Base-by-base conservation (phyloP, 2,329 filamentous ascomycete species). In the Fusarium redolens region DNA sequence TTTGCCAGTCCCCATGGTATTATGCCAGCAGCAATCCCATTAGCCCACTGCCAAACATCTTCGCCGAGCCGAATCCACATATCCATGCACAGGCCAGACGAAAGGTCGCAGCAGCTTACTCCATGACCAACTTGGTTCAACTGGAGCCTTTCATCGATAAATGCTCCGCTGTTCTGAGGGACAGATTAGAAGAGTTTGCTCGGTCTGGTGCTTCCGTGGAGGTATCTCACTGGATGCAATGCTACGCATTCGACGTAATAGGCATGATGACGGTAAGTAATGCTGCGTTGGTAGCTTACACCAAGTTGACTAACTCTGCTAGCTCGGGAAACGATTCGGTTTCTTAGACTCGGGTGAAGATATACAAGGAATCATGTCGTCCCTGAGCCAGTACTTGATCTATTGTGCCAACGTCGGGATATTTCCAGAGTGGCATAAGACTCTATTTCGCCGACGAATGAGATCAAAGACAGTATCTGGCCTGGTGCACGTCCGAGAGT, bases 261-360 rank as follows among this genome's bases (percentile, higher is more conserved):
- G 52, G 52, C 17, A 55, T 55, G 35, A 55, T 55, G 35, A 55
- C 51, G 35, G 51, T 30, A 5, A 41, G 35, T 22, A 4, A 1
- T 2, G 8, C 2, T 12, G 17, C 5, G 6, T 4, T 17, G 5
- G 1, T 4, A 18, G 3, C 0, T 8, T 0, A 0, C 6, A 52
- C 7, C 5, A 4, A 7, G 5, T 3, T 14, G 1, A 13, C 25
- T 22, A 5, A 41, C 2, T 17, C 2, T 13, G 9, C 10, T 14
- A 55, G 51, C 14, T 55, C 11, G 37, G 51, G 0, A 43, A 43
- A 3, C 20, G 25, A 5, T 43, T 55, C 14, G 51, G 51, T 11
- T 55, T 55, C 20, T 6, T 55, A 15, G 54, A 56, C 2, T 9
- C 9, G 0, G 38, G 54, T 13, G 4, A 45, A 13, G 54, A 44